Base-by-base conservation (phyloP, 2,329 filamentous ascomycete species). In the Stachybotrys echinatus region DNA sequence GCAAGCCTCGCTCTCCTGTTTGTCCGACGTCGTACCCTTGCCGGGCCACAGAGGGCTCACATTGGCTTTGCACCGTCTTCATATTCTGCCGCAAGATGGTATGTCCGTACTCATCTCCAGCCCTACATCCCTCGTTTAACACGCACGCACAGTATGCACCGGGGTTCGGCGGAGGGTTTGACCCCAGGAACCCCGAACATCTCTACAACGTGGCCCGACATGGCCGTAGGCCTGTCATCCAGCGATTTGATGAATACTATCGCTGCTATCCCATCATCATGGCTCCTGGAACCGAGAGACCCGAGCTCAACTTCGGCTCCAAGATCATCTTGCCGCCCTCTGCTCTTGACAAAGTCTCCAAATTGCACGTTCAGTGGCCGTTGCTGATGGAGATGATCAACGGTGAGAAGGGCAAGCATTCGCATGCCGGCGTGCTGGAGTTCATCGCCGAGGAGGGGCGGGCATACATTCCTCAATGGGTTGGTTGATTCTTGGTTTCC, bases 241-340 rank as follows among this genome's bases (percentile, higher is more conserved):
- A 90, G 61, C 89, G 92, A 53, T 99, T 99, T 74, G 92, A 99
- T 70, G 94, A 99, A 71, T 97, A 96, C 75, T 97, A 96, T 73
- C 87, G 94, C 62, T 96, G 92, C 76, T 99, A 97, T 65, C 94
- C 94, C 42, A 81, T 96, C 61, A 85, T 87, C 61, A 97, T 99
- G 92, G 84, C 95, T 54, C 90, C 92, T 12, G 92, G 92, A 3
- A 83, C 89, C 37, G 92, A 96, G 62, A 83, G 94, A 58, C 87
- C 89, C 48, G 87, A 92, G 58, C 85, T 95, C 54, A 97, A 97
- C 75, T 92, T 94, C 65, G 94, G 94, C 58, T 95, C 92, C 70
- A 99, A 99, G 76, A 92, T 99, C 61, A 89, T 99, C 65, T 84
- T 99, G 55, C 94, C 94, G n/a, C 88, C 94, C 0, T 96, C 91